Conservation (phyloP, 305 asterid species). For the Withania somnifera region DNA sequence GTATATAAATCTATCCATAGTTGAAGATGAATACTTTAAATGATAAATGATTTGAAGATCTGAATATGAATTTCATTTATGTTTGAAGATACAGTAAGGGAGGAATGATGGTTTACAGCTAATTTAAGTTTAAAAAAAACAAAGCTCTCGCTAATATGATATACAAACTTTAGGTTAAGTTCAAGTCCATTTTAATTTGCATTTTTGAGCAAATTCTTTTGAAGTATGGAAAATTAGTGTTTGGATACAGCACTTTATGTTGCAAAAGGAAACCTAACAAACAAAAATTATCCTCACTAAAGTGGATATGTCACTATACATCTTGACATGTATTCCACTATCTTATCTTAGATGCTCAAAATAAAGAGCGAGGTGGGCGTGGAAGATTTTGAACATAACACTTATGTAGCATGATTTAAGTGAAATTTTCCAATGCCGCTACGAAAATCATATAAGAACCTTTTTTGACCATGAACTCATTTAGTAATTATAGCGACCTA, state of each 20-base stretch:
- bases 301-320: not conserved
- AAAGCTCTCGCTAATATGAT: not conserved
- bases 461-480: not conserved
- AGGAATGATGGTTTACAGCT: not conserved
- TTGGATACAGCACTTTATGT: not conserved
- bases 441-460: not conserved
- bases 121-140: not conserved
- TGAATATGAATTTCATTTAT: not conserved
- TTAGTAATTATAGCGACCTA: not conserved
- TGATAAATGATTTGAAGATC: not conserved
- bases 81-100: not conserved
- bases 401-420: not conserved
- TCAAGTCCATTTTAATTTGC: not conserved
- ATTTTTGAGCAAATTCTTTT: not conserved
- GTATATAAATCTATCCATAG: not conserved
- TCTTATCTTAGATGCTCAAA: not conserved
- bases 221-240: not conserved
- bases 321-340: not conserved
- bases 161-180: not conserved
- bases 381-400: not conserved
- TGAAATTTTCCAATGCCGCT: not conserved
- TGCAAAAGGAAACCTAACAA: not conserved
- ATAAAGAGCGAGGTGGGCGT: not conserved
- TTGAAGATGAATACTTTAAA: not conserved
- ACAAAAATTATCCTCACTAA: not conserved